Evolutionary conservation across 805 yeast species (phyloP).

Genomic region (Wickerhamiella azyma): DNA sequence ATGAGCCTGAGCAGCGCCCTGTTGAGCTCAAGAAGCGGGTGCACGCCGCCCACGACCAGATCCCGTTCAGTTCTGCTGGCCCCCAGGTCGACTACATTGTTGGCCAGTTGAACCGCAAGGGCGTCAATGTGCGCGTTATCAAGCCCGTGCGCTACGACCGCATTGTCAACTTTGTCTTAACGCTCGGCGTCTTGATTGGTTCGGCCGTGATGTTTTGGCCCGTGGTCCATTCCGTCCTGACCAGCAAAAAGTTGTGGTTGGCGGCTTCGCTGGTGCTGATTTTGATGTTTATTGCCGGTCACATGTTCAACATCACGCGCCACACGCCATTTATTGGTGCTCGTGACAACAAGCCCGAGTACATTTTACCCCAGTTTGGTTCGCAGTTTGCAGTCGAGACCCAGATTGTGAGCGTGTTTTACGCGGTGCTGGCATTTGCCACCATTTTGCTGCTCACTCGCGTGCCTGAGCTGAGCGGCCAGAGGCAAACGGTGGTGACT

Average conservation of each 20-base stretch:
- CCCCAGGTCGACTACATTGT: conserved; percentile 20
- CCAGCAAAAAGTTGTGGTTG: conserved; percentile 59
- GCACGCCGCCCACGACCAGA: conserved; percentile 18
- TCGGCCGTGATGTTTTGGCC: conserved; percentile 16
- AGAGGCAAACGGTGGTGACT: conserved; percentile 38
- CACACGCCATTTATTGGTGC: conserved; percentile 39
- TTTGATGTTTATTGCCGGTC: conserved; percentile 68
- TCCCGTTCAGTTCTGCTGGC: conserved; percentile 19
- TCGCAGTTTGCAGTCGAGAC: conserved; percentile 80
- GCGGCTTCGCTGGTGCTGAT: conserved; percentile 46
- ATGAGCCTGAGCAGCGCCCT: conserved; percentile 35
- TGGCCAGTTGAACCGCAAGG: conserved; percentile 14
- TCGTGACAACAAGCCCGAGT: conserved; percentile 32
- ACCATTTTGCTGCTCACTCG: conserved; percentile 45
- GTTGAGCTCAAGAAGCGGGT: conserved; percentile 22
- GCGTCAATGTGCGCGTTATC: conserved; percentile 20
- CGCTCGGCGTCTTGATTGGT: conserved; percentile 10
- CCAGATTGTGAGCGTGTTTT: conserved; percentile 53
- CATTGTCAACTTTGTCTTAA: conserved; percentile 12
- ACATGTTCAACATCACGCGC: conserved; percentile 87
- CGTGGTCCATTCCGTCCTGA: conserved; percentile 30
- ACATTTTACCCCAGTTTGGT: conserved; percentile 54
- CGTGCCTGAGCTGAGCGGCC: conserved; percentile 36
- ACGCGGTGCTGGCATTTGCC: conserved; percentile 47
- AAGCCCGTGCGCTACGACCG: conserved; percentile 24